A percentile compares a stretch with the other conserved stretches of the same genome.
Conservation (phyloP, 169 alveolate genomes). For the Cyclospora cayetanensis region DNA sequence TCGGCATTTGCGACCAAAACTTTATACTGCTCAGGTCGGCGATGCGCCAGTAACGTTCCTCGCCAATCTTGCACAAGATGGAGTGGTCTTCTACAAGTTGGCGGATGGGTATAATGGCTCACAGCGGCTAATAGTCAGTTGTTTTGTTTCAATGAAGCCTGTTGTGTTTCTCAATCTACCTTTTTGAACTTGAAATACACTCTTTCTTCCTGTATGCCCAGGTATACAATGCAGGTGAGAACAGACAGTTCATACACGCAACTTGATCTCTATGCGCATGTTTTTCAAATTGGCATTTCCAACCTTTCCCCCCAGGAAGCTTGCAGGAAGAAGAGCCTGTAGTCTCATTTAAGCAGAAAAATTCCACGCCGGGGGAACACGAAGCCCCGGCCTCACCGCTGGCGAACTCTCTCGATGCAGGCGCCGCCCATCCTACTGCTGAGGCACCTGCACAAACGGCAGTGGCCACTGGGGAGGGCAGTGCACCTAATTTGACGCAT, state of each 20-base stretch:
- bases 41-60: not conserved
- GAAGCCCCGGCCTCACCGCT: no score
- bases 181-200: no score
- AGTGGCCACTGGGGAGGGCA: not conserved
- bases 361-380: no score
- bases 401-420: not conserved
- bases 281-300: not conserved
- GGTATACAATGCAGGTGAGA: slow-evolving; percentile 25
- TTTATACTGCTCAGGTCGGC: not conserved
- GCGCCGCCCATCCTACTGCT: not conserved
- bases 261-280: not conserved
- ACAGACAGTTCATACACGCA: no score
- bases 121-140: not conserved
- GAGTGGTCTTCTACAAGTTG: not conserved
- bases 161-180: not conserved
- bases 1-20: not conserved
- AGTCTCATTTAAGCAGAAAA: not conserved
- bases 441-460: not conserved
- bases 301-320: not conserved
- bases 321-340: not conserved
- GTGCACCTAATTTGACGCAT: no score
- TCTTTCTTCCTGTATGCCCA: not conserved
- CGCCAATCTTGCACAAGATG: slow-evolving; percentile 7
- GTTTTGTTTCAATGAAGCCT: not conserved
- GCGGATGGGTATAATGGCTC: not conserved